These are phyloP conservation scores for Ajuga reptans DNA, from an alignment of 305 asterid species.

Conservation along the genomic window DNA sequence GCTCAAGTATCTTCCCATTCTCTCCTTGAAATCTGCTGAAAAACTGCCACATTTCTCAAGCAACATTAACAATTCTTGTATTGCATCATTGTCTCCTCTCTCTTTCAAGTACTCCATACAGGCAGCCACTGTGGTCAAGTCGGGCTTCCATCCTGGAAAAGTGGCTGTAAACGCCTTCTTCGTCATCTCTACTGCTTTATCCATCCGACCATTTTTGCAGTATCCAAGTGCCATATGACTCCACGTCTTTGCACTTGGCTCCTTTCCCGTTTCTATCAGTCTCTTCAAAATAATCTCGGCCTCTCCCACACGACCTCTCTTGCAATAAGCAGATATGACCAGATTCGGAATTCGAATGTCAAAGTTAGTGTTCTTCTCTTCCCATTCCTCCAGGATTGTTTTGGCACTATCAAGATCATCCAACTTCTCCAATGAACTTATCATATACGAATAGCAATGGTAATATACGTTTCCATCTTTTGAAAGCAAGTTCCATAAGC, in stretches of 20 bases:
- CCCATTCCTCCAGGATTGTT: constrained; percentile 32
- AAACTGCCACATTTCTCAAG: constrained; percentile 27
- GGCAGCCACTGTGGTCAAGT: constrained; percentile 23
- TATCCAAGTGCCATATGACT: constrained; percentile 26
- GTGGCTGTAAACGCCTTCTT: constrained; percentile 21
- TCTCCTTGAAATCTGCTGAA: constrained; percentile 21
- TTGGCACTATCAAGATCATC: constrained; percentile 29
- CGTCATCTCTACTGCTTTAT: constrained; percentile 27
- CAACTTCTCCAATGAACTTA: constrained; percentile 25
- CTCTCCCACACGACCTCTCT: constrained; percentile 22
- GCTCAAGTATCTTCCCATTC: constrained; percentile 16
- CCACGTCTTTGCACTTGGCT: constrained; percentile 20
- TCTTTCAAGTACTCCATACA: constrained; percentile 37
- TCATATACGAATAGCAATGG: constrained; percentile 10
- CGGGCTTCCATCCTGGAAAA: constrained; percentile 20
- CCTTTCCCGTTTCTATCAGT: constrained; percentile 18
- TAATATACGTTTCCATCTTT: neutral
- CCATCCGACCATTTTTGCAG: constrained; percentile 21
- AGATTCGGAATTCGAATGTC: constrained; percentile 27
- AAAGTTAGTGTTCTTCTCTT: neutral
- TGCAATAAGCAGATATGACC: constrained; percentile 27
- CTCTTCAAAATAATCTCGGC: constrained; percentile 30
- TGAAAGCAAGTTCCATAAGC: constrained; percentile 22
- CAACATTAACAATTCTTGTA: constrained; percentile 28
- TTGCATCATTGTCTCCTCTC: constrained; percentile 30